phyloP scores from a whole-genome alignment of 148 eudicot genomes.

The Rhododendron vialii region DNA sequence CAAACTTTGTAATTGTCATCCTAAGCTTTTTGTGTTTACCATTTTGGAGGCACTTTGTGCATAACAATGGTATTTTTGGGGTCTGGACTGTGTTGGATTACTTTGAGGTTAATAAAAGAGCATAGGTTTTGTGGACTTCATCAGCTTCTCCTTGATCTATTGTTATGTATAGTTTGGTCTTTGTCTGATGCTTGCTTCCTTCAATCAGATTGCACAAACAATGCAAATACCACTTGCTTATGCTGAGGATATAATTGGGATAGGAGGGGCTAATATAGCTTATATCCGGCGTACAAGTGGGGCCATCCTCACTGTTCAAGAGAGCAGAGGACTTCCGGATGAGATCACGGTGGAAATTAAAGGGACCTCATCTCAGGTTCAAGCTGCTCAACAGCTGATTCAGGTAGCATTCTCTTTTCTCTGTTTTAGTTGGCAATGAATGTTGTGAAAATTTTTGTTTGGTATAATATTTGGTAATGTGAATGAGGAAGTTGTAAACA shows the following conservation, averaged over 20 bases:
- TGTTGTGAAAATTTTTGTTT: not conserved
- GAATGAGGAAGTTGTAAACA: not conserved
- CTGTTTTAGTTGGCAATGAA: not conserved
- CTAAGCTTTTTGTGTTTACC: not conserved
- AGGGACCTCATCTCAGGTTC: constrained; percentile 79
- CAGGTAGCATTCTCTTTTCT: constrained; percentile 41
- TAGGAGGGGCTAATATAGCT: constrained; percentile 86
- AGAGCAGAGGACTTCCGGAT: constrained; percentile 69
- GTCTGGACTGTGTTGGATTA: not conserved
- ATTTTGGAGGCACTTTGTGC: constrained; percentile 1
- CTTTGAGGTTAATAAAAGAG: not conserved
- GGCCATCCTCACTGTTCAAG: constrained; percentile 82
- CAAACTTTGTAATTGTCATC: not conserved
- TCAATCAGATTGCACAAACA: constrained; percentile 67
- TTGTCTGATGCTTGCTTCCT: not conserved
- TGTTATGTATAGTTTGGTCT: not conserved
- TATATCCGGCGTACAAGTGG: constrained; percentile 83
- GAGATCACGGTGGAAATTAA: constrained; percentile 97
- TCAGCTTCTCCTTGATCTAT: not conserved
- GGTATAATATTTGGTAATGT: not conserved
- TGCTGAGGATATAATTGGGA: constrained; percentile 95
- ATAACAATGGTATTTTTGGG: not conserved
- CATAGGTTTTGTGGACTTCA: not conserved
- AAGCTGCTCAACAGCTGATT: constrained; percentile 89
- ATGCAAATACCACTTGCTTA: constrained; percentile 93